Base-by-base conservation (phyloP, 345 rosid genomes). In the Limnanthes douglasii region DNA sequence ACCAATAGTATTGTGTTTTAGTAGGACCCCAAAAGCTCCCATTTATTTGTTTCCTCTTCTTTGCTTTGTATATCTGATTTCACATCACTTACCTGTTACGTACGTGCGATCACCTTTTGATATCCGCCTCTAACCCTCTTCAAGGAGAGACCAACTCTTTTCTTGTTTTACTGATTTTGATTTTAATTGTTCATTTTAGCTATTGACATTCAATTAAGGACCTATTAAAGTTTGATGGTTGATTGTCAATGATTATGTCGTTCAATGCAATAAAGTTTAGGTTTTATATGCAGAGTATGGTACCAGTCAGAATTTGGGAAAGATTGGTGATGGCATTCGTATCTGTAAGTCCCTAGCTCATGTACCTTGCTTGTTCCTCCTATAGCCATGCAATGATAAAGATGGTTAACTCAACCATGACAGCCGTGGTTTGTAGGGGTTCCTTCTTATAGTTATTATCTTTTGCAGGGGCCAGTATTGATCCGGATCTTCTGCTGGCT, bases 401-500 rank as follows among this genome's bases (percentile, higher is more conserved):
- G 11, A 40, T 11, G 22, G n/a, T 17, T 31, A 34, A 22, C 41
- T 45, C 19, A 17, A 17, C 4, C 2, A 10, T 48, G 27, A 14
- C 32, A 24, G 24, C 32, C 10, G 32, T n/a, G 18, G 16, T 37
- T 23, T 17, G 27, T 11, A 8, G 0, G 24, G 39, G 31, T 42
- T 8, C 22, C 17, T 37, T 41, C 21, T 30, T 48, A 15, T 6
- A 22, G 18, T 26, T 15, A 31, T 10, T 1, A 39, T 29, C 19
- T 41, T 33, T 5, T 68, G 45, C 59, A 90, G 98, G 98, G 98
- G 70, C 92, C 11, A 46, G 11, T 0, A 90, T 90, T 30, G 66
- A 90, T 48, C 96, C 96, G 8, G 71, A 80, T 20, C 94, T 84
- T 49, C 60, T 90, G 14, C 54, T 90, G 60, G 96, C 96, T 23